Evolutionary conservation across 768 basidiomycete species (phyloP).

Genomic region (Leccinellum albellum): DNA sequence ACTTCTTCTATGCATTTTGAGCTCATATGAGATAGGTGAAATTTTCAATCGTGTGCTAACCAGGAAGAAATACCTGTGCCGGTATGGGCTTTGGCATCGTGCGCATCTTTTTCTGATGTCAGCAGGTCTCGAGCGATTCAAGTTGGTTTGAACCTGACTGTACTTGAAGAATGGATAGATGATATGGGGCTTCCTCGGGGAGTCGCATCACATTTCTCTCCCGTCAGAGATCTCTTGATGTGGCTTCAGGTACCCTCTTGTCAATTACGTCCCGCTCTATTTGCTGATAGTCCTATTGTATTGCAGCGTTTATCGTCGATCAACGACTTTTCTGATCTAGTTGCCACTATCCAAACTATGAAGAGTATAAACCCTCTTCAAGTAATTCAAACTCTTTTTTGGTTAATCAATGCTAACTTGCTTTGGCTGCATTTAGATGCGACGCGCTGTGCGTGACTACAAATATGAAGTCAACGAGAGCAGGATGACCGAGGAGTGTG

Average conservation of each 20-base stretch:
- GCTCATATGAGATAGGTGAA: constrained; percentile 51
- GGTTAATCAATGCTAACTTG: background rate
- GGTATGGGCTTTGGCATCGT: constrained; percentile 40
- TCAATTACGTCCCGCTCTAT: background rate
- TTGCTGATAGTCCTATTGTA: background rate
- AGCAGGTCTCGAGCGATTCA: constrained; percentile 77
- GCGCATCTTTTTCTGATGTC: constrained; percentile 7
- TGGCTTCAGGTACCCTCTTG: constrained; percentile 69
- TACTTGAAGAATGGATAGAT: constrained; percentile 89
- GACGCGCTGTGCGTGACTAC: constrained; percentile 88
- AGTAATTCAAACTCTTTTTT: constrained; percentile 35
- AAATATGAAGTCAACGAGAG: constrained; percentile 92
- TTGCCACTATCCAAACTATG: constrained; percentile 87
- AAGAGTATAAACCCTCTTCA: constrained; percentile 88
- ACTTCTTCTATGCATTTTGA: background rate
- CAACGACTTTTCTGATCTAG: constrained; percentile 79
- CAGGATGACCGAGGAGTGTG: constrained; percentile 91
- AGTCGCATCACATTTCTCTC: constrained; percentile 75
- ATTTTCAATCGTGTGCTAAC: constrained; percentile 81
- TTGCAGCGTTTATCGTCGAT: constrained; percentile 81
- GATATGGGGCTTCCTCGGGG: constrained; percentile 75
- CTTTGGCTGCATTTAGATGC: constrained; percentile 54
- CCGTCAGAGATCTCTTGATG: constrained; percentile 76
- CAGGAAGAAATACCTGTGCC: constrained; percentile 93
- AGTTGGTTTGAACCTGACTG: constrained; percentile 81